phyloP scores from a whole-genome alignment of 495 filamentous ascomycete genomes.

The Terfezia claveryi region DNA sequence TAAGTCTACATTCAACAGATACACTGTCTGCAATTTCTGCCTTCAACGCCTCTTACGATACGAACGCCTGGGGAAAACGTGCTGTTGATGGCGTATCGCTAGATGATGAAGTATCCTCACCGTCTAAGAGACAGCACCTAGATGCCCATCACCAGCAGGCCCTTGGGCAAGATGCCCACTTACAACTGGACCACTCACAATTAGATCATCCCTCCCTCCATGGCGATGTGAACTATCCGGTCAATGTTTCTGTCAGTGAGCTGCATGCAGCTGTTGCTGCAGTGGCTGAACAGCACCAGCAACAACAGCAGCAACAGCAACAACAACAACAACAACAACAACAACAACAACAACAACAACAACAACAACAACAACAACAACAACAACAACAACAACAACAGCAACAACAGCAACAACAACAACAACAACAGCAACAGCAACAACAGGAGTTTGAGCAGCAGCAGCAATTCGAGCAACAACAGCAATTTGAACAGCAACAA shows the following conservation, averaged over 20 bases:
- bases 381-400: conserved; percentile 4
- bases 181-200: too few relatives aligned
- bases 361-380: not conserved
- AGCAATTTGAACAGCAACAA: not conserved
- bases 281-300: not conserved
- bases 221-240: too few relatives aligned
- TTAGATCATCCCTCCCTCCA: too few relatives aligned
- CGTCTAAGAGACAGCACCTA: too few relatives aligned
- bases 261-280: too few relatives aligned
- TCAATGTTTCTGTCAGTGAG: too few relatives aligned
- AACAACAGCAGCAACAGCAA: not conserved
- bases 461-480: conserved; percentile 3
- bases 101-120: too few relatives aligned
- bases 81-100: too few relatives aligned
- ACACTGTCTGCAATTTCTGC: conserved; percentile 17
- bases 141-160: too few relatives aligned
- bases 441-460: not conserved
- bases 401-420: not conserved
- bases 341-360: not conserved
- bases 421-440: not conserved
- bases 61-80: conserved; percentile 17
- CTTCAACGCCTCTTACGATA: conserved; percentile 15
- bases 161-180: too few relatives aligned
- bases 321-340: not conserved
- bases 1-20: not conserved